Percentiles rank a stretch among this genome's conserved stretches.
These are phyloP conservation scores for Serendipita sp. DNA, from an alignment of 768 basidiomycete genomes.

Conservation along the genomic window DNA sequence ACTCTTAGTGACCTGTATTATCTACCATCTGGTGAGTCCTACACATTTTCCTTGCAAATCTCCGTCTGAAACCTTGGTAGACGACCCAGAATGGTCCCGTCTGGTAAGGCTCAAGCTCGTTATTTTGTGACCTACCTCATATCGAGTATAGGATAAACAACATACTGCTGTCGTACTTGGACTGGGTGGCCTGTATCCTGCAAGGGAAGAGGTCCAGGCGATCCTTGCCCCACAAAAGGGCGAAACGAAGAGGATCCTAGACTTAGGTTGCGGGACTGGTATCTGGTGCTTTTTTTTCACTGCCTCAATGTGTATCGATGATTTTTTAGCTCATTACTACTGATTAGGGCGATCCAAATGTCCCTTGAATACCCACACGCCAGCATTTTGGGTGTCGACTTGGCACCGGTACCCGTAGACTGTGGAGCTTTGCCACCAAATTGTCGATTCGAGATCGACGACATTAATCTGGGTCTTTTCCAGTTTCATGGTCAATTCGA, in stretches of 20 bases:
- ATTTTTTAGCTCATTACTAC: background rate
- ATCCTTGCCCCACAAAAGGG: background rate
- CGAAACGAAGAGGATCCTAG: background rate
- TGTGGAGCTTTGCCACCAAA: background rate
- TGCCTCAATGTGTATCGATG: background rate
- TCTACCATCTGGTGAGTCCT: background rate
- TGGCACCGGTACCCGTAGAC: conserved; percentile 29
- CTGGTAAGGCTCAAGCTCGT: no score
- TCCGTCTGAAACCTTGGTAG: background rate
- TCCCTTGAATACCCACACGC: conserved; percentile 49
- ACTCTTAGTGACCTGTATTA: background rate
- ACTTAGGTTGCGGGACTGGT: background rate
- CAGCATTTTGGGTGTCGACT: conserved; percentile 55
- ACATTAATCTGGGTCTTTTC: conserved; percentile 5
- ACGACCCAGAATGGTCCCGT: background rate
- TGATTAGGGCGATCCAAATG: conserved; percentile 56
- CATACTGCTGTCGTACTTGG: conserved; percentile 1
- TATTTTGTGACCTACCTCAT: no score
- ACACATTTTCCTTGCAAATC: background rate
- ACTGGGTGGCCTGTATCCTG: background rate
- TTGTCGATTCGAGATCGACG: conserved; percentile 8
- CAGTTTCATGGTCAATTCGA: conserved; percentile 9
- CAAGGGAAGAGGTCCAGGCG: background rate
- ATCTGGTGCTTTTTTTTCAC: background rate
- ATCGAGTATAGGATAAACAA: background rate